phyloP scores from a whole-genome alignment of 1,284 basidiomycete species.

The Phenoliferia sp. region DNA sequence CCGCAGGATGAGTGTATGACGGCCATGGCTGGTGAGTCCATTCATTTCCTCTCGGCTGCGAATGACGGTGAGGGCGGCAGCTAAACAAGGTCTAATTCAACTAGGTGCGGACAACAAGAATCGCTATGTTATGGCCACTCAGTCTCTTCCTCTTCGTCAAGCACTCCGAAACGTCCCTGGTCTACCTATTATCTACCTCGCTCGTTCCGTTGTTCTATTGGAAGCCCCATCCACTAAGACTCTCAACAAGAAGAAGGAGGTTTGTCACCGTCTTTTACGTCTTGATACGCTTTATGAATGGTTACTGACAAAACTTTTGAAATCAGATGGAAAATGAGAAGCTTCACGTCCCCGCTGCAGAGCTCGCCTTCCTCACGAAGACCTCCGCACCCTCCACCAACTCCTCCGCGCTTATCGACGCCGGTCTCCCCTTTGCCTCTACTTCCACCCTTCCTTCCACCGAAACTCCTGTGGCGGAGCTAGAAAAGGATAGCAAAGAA shows the following conservation, averaged over 20 bases:
- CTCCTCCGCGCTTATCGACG: constrained; percentile 46
- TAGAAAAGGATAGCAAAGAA: constrained; percentile 18
- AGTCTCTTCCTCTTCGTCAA: constrained; percentile 62
- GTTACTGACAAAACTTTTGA: neutral
- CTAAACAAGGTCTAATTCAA: neutral
- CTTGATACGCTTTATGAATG: neutral
- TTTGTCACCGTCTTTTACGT: constrained; percentile 39
- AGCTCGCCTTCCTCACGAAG: constrained; percentile 26
- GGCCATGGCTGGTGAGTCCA: constrained; percentile 65
- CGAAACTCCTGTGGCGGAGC: constrained; percentile 31
- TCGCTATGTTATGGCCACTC: constrained; percentile 78
- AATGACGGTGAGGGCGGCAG: neutral
- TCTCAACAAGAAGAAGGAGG: constrained; percentile 59
- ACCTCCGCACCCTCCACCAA: constrained; percentile 36
- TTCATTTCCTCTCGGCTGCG: constrained; percentile 1
- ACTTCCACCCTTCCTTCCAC: neutral
- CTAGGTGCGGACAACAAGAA: constrained; percentile 82
- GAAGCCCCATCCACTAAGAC: constrained; percentile 79
- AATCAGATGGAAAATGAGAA: constrained; percentile 34
- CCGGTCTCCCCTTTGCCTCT: constrained; percentile 43
- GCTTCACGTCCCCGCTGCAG: constrained; percentile 49
- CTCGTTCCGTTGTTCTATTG: constrained; percentile 81
- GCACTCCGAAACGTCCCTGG: constrained; percentile 67
- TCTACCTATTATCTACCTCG: constrained; percentile 80
- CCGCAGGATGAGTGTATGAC: constrained; percentile 76